phyloP scores from a whole-genome alignment of 768 basidiomycete genomes.

The Macrolepiota albuminosa region DNA sequence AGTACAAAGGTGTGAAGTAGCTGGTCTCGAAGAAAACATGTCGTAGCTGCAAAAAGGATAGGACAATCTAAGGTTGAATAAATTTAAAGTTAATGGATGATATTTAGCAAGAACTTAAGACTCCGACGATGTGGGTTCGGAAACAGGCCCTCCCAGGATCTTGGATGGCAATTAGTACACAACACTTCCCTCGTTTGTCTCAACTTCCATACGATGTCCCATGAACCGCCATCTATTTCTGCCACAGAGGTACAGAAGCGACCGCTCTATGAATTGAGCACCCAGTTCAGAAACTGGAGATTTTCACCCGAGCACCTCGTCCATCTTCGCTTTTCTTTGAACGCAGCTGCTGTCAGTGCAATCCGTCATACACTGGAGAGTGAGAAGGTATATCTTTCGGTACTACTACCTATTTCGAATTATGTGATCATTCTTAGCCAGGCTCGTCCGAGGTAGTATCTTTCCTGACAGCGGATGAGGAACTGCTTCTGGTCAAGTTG shows the following conservation, averaged over 20 bases:
- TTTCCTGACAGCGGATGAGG: conserved; percentile 80
- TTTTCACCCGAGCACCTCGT: conserved; percentile 69
- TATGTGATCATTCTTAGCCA: conserved; percentile 38
- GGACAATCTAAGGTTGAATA: too few relatives aligned
- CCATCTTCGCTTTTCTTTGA: conserved; percentile 60
- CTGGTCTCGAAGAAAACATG: too few relatives aligned
- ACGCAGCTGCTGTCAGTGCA: conserved; percentile 67
- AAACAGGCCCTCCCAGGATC: too few relatives aligned
- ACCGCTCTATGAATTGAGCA: conserved; percentile 71
- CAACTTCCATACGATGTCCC: conserved; percentile 6
- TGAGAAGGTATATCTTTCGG: conserved; percentile 55
- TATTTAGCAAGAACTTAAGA: too few relatives aligned
- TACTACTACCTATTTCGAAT: conserved; percentile 8
- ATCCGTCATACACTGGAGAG: conserved; percentile 76
- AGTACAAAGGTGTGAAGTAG: too few relatives aligned
- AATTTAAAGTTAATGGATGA: too few relatives aligned
- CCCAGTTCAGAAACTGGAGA: conserved; percentile 86
- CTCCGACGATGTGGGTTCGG: too few relatives aligned
- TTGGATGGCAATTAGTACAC: not conserved
- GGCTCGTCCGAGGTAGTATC: conserved; percentile 69
- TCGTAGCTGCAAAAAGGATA: too few relatives aligned
- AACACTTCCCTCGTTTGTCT: not conserved
- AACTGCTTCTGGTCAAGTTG: conserved; percentile 81
- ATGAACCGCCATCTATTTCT: conserved; percentile 1
- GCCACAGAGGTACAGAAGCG: conserved; percentile 18